These are phyloP conservation scores for Cucurbitaria berberidis DNA, from an alignment of 2,329 filamentous ascomycete genomes.

Conservation along the genomic window DNA sequence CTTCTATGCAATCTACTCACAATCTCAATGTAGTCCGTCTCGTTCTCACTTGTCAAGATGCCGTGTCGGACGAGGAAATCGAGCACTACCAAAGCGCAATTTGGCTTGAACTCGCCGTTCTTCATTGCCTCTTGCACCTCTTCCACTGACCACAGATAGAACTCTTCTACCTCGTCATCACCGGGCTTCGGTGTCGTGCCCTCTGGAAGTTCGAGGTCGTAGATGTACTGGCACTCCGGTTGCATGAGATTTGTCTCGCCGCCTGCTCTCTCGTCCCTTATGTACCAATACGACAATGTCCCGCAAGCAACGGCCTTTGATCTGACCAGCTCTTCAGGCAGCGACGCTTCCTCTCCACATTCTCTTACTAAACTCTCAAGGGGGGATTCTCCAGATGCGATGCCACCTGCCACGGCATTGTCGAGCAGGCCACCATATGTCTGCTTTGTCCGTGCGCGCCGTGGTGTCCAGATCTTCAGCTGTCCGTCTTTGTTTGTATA, in stretches of 20 bases:
- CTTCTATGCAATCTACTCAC: conserved; percentile 75
- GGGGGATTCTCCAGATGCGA: conserved; percentile 79
- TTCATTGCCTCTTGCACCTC: conserved; percentile 74
- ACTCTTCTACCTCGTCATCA: conserved; percentile 88
- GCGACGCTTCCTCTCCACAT: conserved; percentile 84
- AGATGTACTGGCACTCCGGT: conserved; percentile 90
- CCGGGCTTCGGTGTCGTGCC: conserved; percentile 75
- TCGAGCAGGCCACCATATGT: conserved; percentile 93
- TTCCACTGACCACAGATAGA: conserved; percentile 77
- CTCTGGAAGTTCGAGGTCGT: conserved; percentile 78
- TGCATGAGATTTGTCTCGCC: conserved; percentile 84
- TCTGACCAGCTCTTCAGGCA: conserved; percentile 74
- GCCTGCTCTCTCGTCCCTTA: conserved; percentile 75
- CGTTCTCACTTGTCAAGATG: conserved; percentile 78
- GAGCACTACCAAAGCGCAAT: conserved; percentile 81
- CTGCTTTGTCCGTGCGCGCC: conserved; percentile 75
- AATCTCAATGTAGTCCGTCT: conserved; percentile 79
- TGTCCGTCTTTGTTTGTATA: conserved; percentile 51
- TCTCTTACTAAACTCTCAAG: conserved; percentile 86
- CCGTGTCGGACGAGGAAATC: conserved; percentile 92
- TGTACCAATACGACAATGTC: conserved; percentile 82
- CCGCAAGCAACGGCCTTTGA: conserved; percentile 65
- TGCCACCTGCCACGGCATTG: conserved; percentile 88
- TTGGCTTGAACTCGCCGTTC: conserved; percentile 85
- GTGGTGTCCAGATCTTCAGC: conserved; percentile 83